Evolutionary conservation across 768 basidiomycete species (phyloP).

Genomic region (Dacryopinax primogenitus): DNA sequence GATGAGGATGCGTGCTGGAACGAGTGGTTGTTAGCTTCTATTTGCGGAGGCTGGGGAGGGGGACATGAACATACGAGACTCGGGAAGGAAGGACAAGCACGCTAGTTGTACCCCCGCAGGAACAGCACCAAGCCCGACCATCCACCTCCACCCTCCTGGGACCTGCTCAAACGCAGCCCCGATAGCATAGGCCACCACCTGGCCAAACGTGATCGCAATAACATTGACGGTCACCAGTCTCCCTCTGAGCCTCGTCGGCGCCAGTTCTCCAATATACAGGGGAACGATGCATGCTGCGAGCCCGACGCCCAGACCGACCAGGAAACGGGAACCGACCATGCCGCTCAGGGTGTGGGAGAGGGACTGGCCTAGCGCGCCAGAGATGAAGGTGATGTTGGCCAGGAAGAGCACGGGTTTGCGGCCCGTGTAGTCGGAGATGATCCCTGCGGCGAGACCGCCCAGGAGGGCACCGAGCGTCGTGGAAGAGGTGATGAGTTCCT

Average conservation of each 20-base stretch:
- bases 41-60: not conserved
- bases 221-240: slow-evolving; percentile 73
- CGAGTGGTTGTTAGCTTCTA: not conserved
- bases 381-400: slow-evolving; percentile 61
- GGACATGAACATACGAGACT: slow-evolving; percentile 48
- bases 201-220: slow-evolving; percentile 67
- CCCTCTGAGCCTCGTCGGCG: slow-evolving; percentile 59
- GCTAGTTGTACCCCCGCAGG: slow-evolving; percentile 53
- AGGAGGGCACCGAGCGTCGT: slow-evolving; percentile 67
- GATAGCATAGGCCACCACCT: slow-evolving; percentile 65
- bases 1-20: slow-evolving; percentile 53
- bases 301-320: slow-evolving; percentile 63
- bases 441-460: slow-evolving; percentile 58
- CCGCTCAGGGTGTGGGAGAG: slow-evolving; percentile 55
- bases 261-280: slow-evolving; percentile 72
- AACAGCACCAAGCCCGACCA: slow-evolving; percentile 64
- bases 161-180: slow-evolving; percentile 52
- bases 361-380: slow-evolving; percentile 59
- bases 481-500: slow-evolving; percentile 71
- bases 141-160: slow-evolving; percentile 63
- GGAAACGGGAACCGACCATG: slow-evolving; percentile 64
- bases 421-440: slow-evolving; percentile 59
- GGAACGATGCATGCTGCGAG: slow-evolving; percentile 67
- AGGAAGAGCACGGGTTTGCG: slow-evolving; percentile 50
- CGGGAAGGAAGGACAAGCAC: slow-evolving; percentile 54